These are phyloP conservation scores for Trichoderma parareesei DNA, from an alignment of 495 filamentous ascomycete species.

Conservation along the genomic window DNA sequence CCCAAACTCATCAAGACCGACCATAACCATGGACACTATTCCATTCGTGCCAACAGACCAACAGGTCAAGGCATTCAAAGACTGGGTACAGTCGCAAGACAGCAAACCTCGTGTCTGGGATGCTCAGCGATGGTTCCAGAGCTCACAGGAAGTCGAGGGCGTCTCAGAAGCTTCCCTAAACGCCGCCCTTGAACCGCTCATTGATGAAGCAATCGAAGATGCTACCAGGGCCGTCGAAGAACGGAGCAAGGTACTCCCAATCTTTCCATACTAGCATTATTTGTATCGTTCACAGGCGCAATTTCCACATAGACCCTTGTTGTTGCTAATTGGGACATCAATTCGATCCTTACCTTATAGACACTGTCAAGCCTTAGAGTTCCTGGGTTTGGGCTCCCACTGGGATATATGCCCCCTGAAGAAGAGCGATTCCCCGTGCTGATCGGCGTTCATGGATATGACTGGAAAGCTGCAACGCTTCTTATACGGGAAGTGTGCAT, in stretches of 20 bases:
- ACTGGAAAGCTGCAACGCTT: conserved; percentile 16
- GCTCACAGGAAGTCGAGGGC: neutral
- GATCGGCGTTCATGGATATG: neutral
- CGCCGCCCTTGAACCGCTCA: neutral
- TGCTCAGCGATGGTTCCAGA: neutral
- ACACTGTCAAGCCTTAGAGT: neutral
- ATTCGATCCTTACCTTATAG: neutral
- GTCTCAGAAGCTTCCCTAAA: neutral
- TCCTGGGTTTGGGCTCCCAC: neutral
- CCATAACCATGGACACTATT: neutral
- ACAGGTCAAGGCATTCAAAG: neutral
- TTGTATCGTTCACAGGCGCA: no score
- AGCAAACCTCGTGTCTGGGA: neutral
- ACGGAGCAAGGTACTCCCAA: neutral
- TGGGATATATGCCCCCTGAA: neutral
- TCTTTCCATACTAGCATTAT: neutral
- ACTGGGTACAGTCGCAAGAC: neutral
- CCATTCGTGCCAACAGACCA: neutral
- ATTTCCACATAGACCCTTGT: no score
- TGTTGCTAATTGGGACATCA: neutral
- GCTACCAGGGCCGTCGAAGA: neutral
- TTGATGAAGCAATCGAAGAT: neutral
- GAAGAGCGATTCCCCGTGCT: neutral
- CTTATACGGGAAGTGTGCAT: conserved; percentile 37
- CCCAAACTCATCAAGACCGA: neutral